Base-by-base conservation (phyloP, 805 yeast species). In the Wickerhamomyces hampshirensis region DNA sequence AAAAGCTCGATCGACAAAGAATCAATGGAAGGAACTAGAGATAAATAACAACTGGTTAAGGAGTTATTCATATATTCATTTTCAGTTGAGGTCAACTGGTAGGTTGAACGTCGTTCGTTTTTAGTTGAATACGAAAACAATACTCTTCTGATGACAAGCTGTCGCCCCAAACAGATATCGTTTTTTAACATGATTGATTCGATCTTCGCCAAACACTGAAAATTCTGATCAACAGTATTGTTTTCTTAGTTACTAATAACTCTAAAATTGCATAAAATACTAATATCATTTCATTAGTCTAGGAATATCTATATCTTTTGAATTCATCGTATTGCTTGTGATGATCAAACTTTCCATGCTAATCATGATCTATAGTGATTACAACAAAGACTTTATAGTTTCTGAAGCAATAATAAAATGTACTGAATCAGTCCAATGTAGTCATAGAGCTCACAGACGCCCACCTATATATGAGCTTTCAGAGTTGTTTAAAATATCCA, bases 141-240 rank as follows among this genome's bases (percentile, higher is more conserved):
- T 6, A 13, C n/a, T n/a, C n/a, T n/a, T 34, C 24, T 44, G 45
- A 42, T 53, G 58, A 53, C 41, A 47, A 36, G 38, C 36, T 43
- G 58, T 53, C 58, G 58, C 58, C 58, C 58, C 58, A 53, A 53
- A 41, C 58, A 44, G 58, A 53, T 49, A 50, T 51, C 56, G 56
- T 50, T 43, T 44, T 43, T 46, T 46, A 40, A 39, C 50, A 51
- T 53, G 58, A 53, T 50, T 43, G 58, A 53, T 30, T 42, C 54
- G 56, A 46, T 46, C 45, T 43, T 39, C 38, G 56, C 58, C 58
- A 53, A 53, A 53, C 58, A 51, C 58, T 51, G 56, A 51, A 51
- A 53, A 51, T 51, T 53, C 58, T 53, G 58, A 53, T 43, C 18
- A 6, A 13, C 18, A 33, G 26, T 7, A 16, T 31, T 17, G 31